Evolutionary conservation across 345 rosid genomes (phyloP), one percentile per base, ranked within the genome.

Genomic region (Aurinia saxatilis): DNA sequence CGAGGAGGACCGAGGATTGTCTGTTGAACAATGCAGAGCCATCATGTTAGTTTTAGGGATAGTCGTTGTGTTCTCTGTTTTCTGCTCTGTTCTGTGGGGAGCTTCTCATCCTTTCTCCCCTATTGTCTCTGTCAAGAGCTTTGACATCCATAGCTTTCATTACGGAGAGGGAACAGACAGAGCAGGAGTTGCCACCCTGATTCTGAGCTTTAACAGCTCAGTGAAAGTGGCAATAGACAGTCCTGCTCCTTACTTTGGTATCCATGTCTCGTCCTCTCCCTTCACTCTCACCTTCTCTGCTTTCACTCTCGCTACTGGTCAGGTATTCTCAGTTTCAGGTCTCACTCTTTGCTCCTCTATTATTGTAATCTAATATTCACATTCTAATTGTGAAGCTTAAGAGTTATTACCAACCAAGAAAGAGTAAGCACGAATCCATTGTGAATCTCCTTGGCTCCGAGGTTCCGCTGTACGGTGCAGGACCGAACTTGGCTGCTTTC

Each of bases 391-490:
- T 39, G 36, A 18, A 90, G 96, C 40, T 87, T 66, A 80, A 79
- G 77, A 83, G 81, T 48, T 82, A 85, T 73, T 84, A 78, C 76
- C 97, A 85, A 17, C 89, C 91, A 1, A 79, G 86, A 73, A 87
- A 87, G 87, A 85, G 97, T 46, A 73, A 49, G 33, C 70, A 89
- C 54, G 31, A 57, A 5, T 74, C 79, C 21, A 56, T 61, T 5
- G 86, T 84, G 18, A 67, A 37, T 41, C 74, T 90, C 27, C 9
- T 73, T 25, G 93, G 91, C 8, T 60, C 67, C 0, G 82, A 71
- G 77, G 81, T 87, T 55, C 91, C 97, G 25, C 40, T 90, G 31
- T 90, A 87, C 53, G 97, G 96, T 44, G 97, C 93, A 4, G 93
- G 96, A 50, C 86, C 84, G 5, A 48, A 68, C 51, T 73, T 90